Percentiles rank a stretch among this genome's conserved stretches.
Evolutionary conservation across 345 rosid species (phyloP).

Genomic region (Physaria fendleri): DNA sequence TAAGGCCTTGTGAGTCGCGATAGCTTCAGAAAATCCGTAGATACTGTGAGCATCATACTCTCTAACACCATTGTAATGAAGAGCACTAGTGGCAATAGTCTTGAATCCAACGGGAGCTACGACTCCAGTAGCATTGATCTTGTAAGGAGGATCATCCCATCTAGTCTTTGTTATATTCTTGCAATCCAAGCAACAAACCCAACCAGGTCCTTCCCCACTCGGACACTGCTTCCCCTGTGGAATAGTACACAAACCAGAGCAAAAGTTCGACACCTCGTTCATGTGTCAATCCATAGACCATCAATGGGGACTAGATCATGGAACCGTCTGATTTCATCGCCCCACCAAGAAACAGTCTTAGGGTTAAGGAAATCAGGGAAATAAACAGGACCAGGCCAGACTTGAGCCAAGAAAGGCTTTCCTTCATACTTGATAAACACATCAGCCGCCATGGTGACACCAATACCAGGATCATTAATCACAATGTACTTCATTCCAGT

Average conservation of each 20-base stretch:
- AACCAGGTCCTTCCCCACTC: slow-evolving; percentile 80
- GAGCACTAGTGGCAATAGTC: slow-evolving; percentile 94
- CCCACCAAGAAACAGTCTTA: slow-evolving; percentile 89
- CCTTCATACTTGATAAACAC: slow-evolving; percentile 90
- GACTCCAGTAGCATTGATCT: slow-evolving; percentile 81
- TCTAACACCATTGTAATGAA: slow-evolving; percentile 78
- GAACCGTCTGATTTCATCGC: slow-evolving; percentile 76
- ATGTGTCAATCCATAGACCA: slow-evolving; percentile 96
- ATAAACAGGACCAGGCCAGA: slow-evolving; percentile 95
- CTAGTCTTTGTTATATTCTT: slow-evolving; percentile 76
- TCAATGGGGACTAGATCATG: slow-evolving; percentile 85
- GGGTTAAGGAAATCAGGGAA: slow-evolving; percentile 99
- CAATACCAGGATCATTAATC: slow-evolving; percentile 71
- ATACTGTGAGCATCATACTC: slow-evolving; percentile 93
- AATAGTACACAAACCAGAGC: slow-evolving; percentile 66
- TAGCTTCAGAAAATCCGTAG: slow-evolving; percentile 80
- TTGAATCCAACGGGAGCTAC: slow-evolving; percentile 73
- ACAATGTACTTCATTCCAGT: slow-evolving; percentile 92
- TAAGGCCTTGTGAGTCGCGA: slow-evolving; percentile 87
- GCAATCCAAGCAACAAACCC: slow-evolving; percentile 96
- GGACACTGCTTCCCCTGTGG: slow-evolving; percentile 69
- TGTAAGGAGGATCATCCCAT: slow-evolving; percentile 98
- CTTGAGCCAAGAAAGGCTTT: slow-evolving; percentile 86
- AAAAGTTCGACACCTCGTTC: slow-evolving; percentile 95
- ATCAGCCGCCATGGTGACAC: slow-evolving; percentile 66